Evolutionary conservation across 768 basidiomycete species (phyloP).

Genomic region (Chiua virens): DNA sequence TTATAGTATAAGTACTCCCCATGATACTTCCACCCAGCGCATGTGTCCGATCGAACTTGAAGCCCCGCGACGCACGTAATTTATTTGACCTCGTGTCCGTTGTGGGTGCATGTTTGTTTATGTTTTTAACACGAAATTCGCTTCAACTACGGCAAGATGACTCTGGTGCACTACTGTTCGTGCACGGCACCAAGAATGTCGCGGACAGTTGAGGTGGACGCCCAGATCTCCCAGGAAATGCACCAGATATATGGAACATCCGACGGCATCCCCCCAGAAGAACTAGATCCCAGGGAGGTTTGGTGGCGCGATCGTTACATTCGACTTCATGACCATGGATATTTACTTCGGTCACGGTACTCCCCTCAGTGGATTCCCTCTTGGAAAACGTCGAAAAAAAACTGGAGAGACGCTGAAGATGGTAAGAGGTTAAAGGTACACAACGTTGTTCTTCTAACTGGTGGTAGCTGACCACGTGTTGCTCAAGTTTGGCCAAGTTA

Average conservation of each 20-base stretch:
- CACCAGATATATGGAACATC: not conserved
- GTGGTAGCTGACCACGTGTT: not conserved
- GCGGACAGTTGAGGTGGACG: not conserved
- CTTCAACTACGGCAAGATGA: not conserved
- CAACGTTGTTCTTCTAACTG: not conserved
- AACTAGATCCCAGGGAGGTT: too few relatives aligned
- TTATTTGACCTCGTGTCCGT: not conserved
- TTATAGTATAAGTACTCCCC: too few relatives aligned
- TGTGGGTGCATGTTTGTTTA: conserved; percentile 12
- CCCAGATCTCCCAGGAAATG: not conserved
- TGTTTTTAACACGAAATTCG: conserved; percentile 7
- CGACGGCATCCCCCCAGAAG: not conserved
- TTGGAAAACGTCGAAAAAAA: not conserved
- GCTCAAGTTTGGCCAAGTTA: not conserved
- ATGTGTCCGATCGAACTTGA: conserved; percentile 1
- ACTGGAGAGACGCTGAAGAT: not conserved
- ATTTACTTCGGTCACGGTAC: too few relatives aligned
- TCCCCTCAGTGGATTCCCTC: too few relatives aligned
- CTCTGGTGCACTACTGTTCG: not conserved
- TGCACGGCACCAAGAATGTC: not conserved
- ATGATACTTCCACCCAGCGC: not conserved
- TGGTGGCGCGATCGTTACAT: too few relatives aligned
- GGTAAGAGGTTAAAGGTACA: conserved; percentile 1
- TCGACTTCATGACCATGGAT: too few relatives aligned
- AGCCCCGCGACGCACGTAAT: not conserved